Base-by-base conservation (phyloP, 306 rosid genomes). In the Malus fusca region DNA sequence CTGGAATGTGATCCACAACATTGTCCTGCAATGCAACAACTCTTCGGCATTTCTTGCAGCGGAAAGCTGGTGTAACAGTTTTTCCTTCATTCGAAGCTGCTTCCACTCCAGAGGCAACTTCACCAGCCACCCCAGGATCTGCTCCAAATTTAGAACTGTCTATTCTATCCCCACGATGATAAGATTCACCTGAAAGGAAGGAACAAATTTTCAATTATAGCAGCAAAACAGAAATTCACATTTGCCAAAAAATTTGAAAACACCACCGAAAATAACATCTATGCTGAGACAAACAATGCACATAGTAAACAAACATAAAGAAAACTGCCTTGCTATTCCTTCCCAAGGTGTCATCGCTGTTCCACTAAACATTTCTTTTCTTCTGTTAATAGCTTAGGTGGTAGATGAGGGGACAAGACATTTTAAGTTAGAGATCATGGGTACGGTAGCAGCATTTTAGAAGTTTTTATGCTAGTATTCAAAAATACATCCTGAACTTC, bases 1-100 rank as follows among this genome's bases (percentile, higher is more conserved):
- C 97, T 5, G 99, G 97, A 73, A 77, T 78, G 84, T 95, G 99
- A 79, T 82, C 99, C 68, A 90, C 81, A 44, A 92, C 93, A 83
- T 92, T 82, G 26, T 85, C 93, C 88, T 87, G 93, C 92, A 89
- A 71, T 17, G 97, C 97, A 66, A 95, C 96, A 65, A 92, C 76
- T 70, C 96, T 87, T 1, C 97, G 87, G 76, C 97, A 95, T 82
- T 92, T 95, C 86, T 89, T 92, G 85, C 97, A 92, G 86, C 97
- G 97, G 74, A 80, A 95, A 14, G 88, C 85, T 79, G 85, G 83
- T 46, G 83, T 73, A 28, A 66, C 52, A 40, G 68, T 83, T 74
- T 76, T 86, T 82, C 64, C 89, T 53, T 67, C 83, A 69, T 83
- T 77, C 42, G 85, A 71, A 77, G 91, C 68, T 69, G 76, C 84